Conservation (phyloP, 2,329 filamentous ascomycete genomes). For the Orbilia blumenaviensis region DNA sequence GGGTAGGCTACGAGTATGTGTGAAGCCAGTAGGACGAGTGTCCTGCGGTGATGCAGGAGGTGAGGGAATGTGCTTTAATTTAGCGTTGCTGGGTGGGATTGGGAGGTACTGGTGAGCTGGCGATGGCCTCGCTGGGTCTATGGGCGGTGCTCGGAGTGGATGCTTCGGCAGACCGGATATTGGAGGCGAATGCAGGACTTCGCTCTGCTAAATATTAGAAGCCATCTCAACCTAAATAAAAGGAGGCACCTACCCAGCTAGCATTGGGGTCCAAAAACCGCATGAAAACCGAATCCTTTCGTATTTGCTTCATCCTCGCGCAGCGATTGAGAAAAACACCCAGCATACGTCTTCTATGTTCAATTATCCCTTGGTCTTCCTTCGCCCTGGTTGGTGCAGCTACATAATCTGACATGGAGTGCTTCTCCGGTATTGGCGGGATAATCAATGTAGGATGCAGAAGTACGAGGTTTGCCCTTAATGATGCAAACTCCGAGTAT, state of each 20-base stretch:
- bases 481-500: conserved; percentile 94
- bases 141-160: conserved; percentile 90
- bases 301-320: conserved; percentile 87
- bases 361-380: conserved; percentile 95
- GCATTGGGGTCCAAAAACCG: conserved; percentile 96
- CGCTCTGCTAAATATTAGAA: conserved; percentile 69
- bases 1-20: conserved; percentile 81
- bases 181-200: conserved; percentile 92
- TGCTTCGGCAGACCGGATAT: conserved; percentile 92
- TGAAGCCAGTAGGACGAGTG: conserved; percentile 62
- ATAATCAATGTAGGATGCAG: conserved; percentile 95
- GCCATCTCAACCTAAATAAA: conserved; percentile 57
- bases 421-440: conserved; percentile 97
- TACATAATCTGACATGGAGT: conserved; percentile 98
- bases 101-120: conserved; percentile 87
- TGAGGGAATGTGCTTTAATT: conserved; percentile 72
- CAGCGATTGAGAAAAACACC: conserved; percentile 95
- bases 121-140: conserved; percentile 92
- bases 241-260: conserved; percentile 78
- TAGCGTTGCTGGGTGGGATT: conserved; percentile 83
- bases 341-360: conserved; percentile 94
- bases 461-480: conserved; percentile 86
- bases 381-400: conserved; percentile 98
- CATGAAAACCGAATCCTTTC: conserved; percentile 96
- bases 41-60: conserved; percentile 61